Evolutionary conservation across 2,329 filamentous ascomycete species (phyloP), one percentile per base, ranked within the genome.

Genomic region (Coniella lustricola): DNA sequence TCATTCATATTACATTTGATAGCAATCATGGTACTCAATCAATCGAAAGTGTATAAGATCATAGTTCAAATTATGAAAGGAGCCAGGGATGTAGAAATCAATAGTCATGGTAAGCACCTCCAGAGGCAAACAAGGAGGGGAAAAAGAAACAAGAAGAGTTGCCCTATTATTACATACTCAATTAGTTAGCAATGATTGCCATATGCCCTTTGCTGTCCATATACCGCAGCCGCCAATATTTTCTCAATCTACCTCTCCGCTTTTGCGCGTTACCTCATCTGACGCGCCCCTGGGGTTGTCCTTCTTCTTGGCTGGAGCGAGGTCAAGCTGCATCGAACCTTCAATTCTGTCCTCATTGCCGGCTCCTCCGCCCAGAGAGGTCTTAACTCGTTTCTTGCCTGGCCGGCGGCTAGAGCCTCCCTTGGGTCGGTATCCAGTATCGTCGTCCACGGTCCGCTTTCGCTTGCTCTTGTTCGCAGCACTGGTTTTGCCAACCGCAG

Each of bases 351-450:
- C 55, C 57, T 62, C 31, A 50, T 20, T 5, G 54, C 42, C 50
- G 20, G 33, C 32, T 38, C 22, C 34, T 22, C 40, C 35, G 4
- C 48, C 43, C 21, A 50, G 12, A 18, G 51, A 50, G 32, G 21
- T 74, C 56, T 76, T 79, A 70, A 77, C 80, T 3, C 76, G 70
- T 69, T 79, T 81, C 63, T 74, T 75, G 67, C 81, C 82, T 0
- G 66, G 64, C 16, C 75, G 75, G 34, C 76, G 67, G 33, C 69
- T 73, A 2, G 69, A 70, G 2, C 77, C 78, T 3, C 74, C 74
- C 55, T 80, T 79, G 3, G 79, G 77, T 50, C 77, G 70, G 59
- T 82, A 82, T 3, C 78, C 77, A 0, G 66, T 63, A 53, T 83
- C 79, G 7, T 82, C 79, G 31, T 80, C 77, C 22, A 63, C 61